A percentile compares a stretch with the other conserved stretches of the same genome.
Conservation (phyloP, 2,329 filamentous ascomycete species). For the Emericellopsis atlantica region DNA sequence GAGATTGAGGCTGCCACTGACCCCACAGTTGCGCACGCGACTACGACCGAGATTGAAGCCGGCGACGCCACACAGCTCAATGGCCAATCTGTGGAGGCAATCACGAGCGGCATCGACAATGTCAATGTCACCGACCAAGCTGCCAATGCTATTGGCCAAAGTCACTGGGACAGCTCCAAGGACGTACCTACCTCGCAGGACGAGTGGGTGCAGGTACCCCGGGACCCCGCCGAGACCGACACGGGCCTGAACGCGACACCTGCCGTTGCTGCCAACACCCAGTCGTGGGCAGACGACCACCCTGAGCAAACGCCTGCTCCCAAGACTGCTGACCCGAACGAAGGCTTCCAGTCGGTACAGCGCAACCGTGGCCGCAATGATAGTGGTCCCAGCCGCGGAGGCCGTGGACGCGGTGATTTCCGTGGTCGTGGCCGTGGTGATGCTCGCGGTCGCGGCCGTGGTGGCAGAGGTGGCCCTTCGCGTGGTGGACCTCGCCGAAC, state of each 20-base stretch:
- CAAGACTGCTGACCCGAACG: constrained; percentile 26
- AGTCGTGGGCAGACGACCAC: constrained; percentile 77
- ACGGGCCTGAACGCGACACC: constrained; percentile 49
- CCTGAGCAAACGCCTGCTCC: constrained; percentile 31
- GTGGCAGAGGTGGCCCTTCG: constrained; percentile 18
- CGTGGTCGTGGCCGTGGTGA: constrained; percentile 36
- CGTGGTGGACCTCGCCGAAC: constrained; percentile 16
- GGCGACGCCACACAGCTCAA: constrained; percentile 27
- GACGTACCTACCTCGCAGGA: constrained; percentile 30
- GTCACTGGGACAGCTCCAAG: constrained; percentile 48
- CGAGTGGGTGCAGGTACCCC: constrained; percentile 62
- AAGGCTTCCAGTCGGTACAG: constrained; percentile 64
- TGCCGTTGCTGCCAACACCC: constrained; percentile 36
- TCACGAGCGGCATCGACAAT: constrained; percentile 30
- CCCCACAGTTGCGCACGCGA: constrained; percentile 54
- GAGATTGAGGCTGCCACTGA: constrained; percentile 35
- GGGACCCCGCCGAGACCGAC: constrained; percentile 64
- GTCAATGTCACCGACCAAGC: constrained; percentile 36
- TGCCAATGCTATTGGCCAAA: constrained; percentile 49
- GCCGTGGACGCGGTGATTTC: constrained; percentile 32
- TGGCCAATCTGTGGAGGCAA: constrained; percentile 20
- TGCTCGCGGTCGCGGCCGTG: constrained; percentile 26
- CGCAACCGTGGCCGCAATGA: constrained; percentile 44
- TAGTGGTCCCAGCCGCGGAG: constrained; percentile 31
- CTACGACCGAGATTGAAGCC: constrained; percentile 53